Base-by-base conservation (phyloP, 2,329 filamentous ascomycete genomes). In the Aurifilum marmelostoma region DNA sequence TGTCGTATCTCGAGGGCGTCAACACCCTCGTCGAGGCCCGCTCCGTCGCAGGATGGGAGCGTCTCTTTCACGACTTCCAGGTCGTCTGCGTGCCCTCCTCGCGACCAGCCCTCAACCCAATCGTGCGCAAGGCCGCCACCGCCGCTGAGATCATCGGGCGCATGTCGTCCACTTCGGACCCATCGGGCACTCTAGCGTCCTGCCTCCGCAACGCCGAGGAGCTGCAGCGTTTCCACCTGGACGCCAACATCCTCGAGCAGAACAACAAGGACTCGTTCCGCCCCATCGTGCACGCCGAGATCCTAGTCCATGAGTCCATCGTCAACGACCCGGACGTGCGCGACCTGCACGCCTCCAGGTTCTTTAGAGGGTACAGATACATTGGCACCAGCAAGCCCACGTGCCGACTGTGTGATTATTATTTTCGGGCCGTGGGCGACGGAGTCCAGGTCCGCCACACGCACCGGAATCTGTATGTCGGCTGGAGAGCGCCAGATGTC, bases 351-450 rank as follows among this genome's bases (percentile, higher is more conserved):
- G 37, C 11, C 0, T 34, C 70, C 0, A 47, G 47, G 0, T 82
- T 80, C 73, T 82, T 79, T 67, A 54, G 69, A 0, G 69, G 72
- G 11, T 76, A 74, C 68, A 73, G 71, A 18, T 82, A 82, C 66
- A 80, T 83, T n/a, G 81, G 80, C 0, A 75, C 73, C 37, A 81
- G 80, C 72, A 83, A 83, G 71, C 80, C 80, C 0, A 78, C 80
- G 0, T 83, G 81, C 43, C 74, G 76, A 0, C 75, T 83, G 1
- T 83, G 81, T 34, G 54, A 73, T 3, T 77, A 78, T 62, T 83
- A 80, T 63, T 80, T 66, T 27, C 52, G 37, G 5, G 71, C 72
- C 0, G 75, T 77, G 43, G 71, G 72, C 0, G 68, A 73, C 2
- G 69, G 73, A 0, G 74, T 81, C 2, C 63, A 72, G 2, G 75